Percentiles rank a stretch among this genome's conserved stretches.
Evolutionary conservation across 1,139 yeast genomes (phyloP).

Genomic region (Debaryomyces psychrophilus): DNA sequence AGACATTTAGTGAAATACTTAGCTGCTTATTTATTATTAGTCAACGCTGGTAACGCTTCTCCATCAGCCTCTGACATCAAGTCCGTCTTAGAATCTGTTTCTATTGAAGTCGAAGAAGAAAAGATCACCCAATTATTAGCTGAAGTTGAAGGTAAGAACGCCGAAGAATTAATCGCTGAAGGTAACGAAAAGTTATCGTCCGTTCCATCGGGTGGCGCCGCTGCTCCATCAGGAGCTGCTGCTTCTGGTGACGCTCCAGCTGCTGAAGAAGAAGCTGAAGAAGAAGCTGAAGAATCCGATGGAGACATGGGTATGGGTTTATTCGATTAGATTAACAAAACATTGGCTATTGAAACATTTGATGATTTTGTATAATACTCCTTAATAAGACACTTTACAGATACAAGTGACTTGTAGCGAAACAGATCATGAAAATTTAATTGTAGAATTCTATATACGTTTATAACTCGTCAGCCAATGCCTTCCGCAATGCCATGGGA

Average conservation of each 20-base stretch:
- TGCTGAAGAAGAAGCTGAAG: constrained; percentile 73
- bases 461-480: constrained; percentile 56
- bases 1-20: constrained; percentile 55
- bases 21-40: constrained; percentile 71
- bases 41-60: constrained; percentile 67
- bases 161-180: constrained; percentile 91
- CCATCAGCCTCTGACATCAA: constrained; percentile 95
- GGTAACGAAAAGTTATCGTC: constrained; percentile 96
- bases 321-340: constrained; percentile 43
- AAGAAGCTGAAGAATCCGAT: constrained; percentile 63
- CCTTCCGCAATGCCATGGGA: constrained; percentile 68
- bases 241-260: constrained; percentile 59
- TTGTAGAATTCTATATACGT: constrained; percentile 1
- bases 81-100: constrained; percentile 87
- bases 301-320: constrained; percentile 58
- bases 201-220: constrained; percentile 98
- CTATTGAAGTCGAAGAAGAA: constrained; percentile 92
- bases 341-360: constrained; percentile 5
- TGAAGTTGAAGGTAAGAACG: constrained; percentile 93
- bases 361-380: constrained; percentile 12
- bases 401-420: not conserved
- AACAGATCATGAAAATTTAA: not conserved
- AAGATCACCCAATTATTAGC: constrained; percentile 82
- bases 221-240: constrained; percentile 63
- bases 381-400: constrained; percentile 6